Conservation (phyloP, 257 asterid species). For the Fraxinus pennsylvanica region DNA sequence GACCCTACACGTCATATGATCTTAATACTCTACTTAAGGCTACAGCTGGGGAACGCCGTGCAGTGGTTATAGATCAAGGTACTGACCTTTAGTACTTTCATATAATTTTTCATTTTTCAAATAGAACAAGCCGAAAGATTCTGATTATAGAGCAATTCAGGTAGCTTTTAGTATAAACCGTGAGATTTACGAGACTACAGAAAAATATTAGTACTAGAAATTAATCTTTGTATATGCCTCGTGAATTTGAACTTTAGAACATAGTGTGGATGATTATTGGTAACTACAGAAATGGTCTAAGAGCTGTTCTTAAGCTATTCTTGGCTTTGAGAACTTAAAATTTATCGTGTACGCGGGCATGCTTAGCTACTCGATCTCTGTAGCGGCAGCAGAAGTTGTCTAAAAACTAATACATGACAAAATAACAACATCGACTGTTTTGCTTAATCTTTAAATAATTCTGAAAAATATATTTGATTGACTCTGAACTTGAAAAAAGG, state of each 20-base stretch:
- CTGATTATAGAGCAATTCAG: not conserved
- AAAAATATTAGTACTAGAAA: not conserved
- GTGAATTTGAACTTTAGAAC: not conserved
- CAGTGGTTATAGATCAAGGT: conserved; percentile 92
- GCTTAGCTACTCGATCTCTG: not conserved
- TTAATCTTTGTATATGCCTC: not conserved
- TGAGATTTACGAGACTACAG: not conserved
- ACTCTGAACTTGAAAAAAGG: not conserved
- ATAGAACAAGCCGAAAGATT: not conserved
- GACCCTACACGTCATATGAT: conserved; percentile 96
- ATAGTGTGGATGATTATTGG: not conserved
- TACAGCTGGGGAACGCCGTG: conserved; percentile 97
- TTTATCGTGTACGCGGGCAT: not conserved
- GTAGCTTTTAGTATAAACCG: not conserved
- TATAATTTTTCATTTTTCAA: not conserved
- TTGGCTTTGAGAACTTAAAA: not conserved
- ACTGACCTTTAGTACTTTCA: conserved; percentile 2
- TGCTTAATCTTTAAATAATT: not conserved
- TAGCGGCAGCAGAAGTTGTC: not conserved
- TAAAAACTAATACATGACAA: not conserved
- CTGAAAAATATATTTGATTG: not conserved
- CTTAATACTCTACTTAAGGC: conserved; percentile 90
- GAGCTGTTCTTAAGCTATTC: not conserved
- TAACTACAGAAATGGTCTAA: not conserved
- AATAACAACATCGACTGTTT: not conserved